These are phyloP conservation scores for Alternaria brassicicola DNA, from an alignment of 2,329 filamentous ascomycete species.

Conservation along the genomic window DNA sequence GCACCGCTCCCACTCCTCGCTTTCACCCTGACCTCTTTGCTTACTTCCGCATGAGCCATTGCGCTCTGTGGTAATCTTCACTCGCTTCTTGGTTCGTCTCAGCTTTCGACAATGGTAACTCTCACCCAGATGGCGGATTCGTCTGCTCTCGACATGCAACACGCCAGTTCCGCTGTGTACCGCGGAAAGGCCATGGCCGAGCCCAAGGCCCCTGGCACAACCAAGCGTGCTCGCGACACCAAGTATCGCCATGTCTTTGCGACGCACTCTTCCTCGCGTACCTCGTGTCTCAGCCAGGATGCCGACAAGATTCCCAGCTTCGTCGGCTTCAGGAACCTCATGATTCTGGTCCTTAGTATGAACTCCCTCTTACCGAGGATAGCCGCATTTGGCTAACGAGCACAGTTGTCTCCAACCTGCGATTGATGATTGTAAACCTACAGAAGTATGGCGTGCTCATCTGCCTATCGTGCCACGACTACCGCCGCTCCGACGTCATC, in stretches of 20 bases:
- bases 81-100: conserved; percentile 6
- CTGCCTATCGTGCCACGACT: conserved; percentile 88
- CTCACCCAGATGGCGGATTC: conserved; percentile 31
- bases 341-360: conserved; percentile 88
- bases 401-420: conserved; percentile 86
- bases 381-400: conserved; percentile 27
- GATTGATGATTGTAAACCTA: conserved; percentile 95
- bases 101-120: conserved; percentile 40
- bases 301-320: conserved; percentile 78
- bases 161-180: conserved; percentile 31
- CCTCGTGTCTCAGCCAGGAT: conserved; percentile 88
- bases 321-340: conserved; percentile 91
- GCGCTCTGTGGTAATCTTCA: conserved; percentile 2
- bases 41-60: conserved; percentile 10
- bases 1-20: conserved; percentile 16
- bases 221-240: conserved; percentile 37
- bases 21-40: conserved; percentile 5
- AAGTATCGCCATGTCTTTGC: conserved; percentile 94
- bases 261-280: conserved; percentile 73
- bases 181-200: conserved; percentile 32
- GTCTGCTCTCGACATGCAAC: conserved; percentile 30
- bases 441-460: conserved; percentile 98
- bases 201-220: conserved; percentile 18
- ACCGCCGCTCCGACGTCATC: conserved; percentile 75
- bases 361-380: conserved; percentile 15